Evolutionary conservation across 495 filamentous ascomycete species (phyloP).

Genomic region (Saxophila tyrrhenica): DNA sequence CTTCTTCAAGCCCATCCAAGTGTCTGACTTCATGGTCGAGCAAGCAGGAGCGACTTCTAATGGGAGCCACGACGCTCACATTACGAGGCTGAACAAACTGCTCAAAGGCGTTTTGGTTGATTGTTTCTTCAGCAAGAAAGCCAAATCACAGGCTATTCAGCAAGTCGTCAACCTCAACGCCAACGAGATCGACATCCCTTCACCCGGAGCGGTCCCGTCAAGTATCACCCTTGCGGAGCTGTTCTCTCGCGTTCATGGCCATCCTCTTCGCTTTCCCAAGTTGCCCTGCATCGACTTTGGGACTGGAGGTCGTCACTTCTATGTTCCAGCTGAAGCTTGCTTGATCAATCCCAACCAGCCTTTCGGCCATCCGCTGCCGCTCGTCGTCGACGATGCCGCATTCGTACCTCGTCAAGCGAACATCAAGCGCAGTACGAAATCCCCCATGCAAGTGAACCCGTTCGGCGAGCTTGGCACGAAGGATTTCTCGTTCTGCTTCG

Average conservation of each 20-base stretch:
- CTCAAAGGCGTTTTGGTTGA: neutral
- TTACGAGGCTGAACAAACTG: neutral
- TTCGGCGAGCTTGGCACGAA: neutral
- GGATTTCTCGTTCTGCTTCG: neutral
- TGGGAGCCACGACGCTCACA: too few species aligned
- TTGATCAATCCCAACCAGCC: neutral
- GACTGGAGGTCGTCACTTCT: neutral
- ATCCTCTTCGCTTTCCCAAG: neutral
- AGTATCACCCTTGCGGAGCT: neutral
- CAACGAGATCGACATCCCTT: neutral
- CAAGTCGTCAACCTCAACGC: neutral
- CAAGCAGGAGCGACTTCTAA: too few species aligned
- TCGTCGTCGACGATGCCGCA: neutral
- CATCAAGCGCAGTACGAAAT: neutral
- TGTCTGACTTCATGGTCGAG: slow-evolving; percentile 4
- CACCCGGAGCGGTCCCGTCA: neutral
- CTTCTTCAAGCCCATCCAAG: slow-evolving; percentile 1
- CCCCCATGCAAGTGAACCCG: neutral
- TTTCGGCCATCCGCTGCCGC: neutral
- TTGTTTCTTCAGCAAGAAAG: neutral
- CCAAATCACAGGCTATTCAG: neutral
- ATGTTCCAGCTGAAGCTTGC: slow-evolving; percentile 5
- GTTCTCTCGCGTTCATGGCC: neutral
- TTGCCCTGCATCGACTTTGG: slow-evolving; percentile 6
- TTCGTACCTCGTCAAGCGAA: neutral